Evolutionary conservation across 495 filamentous ascomycete genomes (phyloP), one percentile per base, ranked within the genome.

Genomic region (Cercophora scortea): DNA sequence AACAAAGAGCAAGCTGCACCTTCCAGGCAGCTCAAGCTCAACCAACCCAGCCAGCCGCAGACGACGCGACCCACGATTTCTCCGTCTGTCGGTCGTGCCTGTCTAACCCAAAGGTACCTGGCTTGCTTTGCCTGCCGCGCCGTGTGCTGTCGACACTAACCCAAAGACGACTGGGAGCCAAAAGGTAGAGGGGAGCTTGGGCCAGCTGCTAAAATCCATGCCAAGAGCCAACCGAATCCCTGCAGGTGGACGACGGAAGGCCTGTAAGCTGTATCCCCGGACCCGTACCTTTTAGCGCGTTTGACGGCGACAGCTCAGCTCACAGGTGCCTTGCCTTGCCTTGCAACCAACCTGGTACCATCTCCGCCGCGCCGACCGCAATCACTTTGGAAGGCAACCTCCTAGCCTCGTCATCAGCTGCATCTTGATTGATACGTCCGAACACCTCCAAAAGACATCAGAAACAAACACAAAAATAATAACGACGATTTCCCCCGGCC

Each of bases 401-500:
- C 58, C 51, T 59, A 62, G 66, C 65, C 63, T 69, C 66, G 66
- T 70, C 67, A 70, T 68, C 67, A 64, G 63, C 67, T 64, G 18
- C 19, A 32, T 1, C 50, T 54, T 49, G n/a, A n/a, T n/a, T n/a
- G n/a, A n/a, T n/a, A n/a, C n/a, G n/a, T n/a, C n/a, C n/a, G n/a
- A n/a, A n/a, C n/a, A 51, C 52, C 54, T 52, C 33, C 32, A 45
- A 53, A 47, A 33, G 19, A 15, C 36, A 39, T 11, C 38, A 16
- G n/a, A n/a, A n/a, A n/a, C n/a, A n/a, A n/a, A n/a, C n/a, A 32
- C 47, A 55, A n/a, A 17, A 45, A 32, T 33, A 15, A 19, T 36
- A 32, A 17, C 48, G 8, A 49, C 43, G 32, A 50, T 17, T 18
- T 36, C 15, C 17, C 15, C 44, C 18, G 34, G 39, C 17, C 15